Percentiles rank a stretch among this genome's conserved stretches.
Evolutionary conservation across 2,329 filamentous ascomycete species (phyloP).

Genomic region (Hymenoscyphus scutula): DNA sequence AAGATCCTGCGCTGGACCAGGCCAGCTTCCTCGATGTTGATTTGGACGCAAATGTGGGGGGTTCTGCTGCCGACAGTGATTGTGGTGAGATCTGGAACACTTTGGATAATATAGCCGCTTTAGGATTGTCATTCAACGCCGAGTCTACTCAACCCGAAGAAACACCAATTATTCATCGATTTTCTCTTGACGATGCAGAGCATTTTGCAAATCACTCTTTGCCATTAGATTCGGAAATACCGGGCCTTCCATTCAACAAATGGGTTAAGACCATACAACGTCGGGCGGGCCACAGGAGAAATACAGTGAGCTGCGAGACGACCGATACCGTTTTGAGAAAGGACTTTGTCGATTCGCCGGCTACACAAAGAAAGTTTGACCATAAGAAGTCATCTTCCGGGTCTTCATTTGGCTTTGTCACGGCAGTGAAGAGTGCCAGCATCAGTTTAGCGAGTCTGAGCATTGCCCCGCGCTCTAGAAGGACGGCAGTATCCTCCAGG

Average conservation of each 20-base stretch:
- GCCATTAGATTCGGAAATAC: slow-evolving; percentile 18
- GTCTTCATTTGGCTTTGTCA: slow-evolving; percentile 76
- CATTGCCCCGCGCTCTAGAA: slow-evolving; percentile 59
- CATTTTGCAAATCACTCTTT: slow-evolving; percentile 17
- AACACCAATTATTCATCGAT: slow-evolving; percentile 21
- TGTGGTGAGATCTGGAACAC: slow-evolving; percentile 39
- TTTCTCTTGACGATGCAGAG: slow-evolving; percentile 30
- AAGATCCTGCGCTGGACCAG: slow-evolving; percentile 29
- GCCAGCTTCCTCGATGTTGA: slow-evolving; percentile 38
- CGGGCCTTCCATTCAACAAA: slow-evolving; percentile 56
- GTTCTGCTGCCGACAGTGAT: slow-evolving; percentile 26
- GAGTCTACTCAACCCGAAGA: slow-evolving; percentile 29
- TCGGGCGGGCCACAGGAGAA: slow-evolving; percentile 47
- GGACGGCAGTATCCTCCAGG: slow-evolving; percentile 49
- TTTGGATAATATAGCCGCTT: slow-evolving; percentile 42
- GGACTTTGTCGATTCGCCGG: slow-evolving; percentile 35
- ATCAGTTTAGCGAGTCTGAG: slow-evolving; percentile 74
- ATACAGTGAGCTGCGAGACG: slow-evolving; percentile 37
- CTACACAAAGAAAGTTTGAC: slow-evolving; percentile 38
- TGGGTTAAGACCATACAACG: slow-evolving; percentile 72
- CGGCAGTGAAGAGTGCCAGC: slow-evolving; percentile 77
- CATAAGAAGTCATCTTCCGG: slow-evolving; percentile 64
- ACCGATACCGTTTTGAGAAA: slow-evolving; percentile 23
- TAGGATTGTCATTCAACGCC: slow-evolving; percentile 40
- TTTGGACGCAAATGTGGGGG: slow-evolving; percentile 28